A percentile compares a stretch with the other conserved stretches of the same genome.
Evolutionary conservation across 2,329 filamentous ascomycete species (phyloP).

Genomic region (Fusarium tuaranense): DNA sequence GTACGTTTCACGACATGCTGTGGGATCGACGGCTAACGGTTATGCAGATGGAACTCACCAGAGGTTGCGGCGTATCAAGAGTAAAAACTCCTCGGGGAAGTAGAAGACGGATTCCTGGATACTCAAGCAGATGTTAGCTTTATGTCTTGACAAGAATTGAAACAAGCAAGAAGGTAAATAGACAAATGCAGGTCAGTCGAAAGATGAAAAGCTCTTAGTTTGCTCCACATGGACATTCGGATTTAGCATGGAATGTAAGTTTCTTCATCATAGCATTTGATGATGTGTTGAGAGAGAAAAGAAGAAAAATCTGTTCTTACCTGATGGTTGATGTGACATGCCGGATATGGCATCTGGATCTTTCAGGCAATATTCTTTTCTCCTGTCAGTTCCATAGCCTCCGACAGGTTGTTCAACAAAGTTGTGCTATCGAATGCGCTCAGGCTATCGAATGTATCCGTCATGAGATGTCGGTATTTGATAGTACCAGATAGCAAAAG

Average conservation of each 20-base stretch:
- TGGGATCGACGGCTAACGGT: conserved; percentile 29
- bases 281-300: conserved; percentile 14
- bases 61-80: conserved; percentile 67
- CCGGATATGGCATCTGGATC: background rate
- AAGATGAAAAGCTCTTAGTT: conserved; percentile 86
- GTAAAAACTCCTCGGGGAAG: conserved; percentile 25
- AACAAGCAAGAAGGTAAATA: conserved; percentile 36
- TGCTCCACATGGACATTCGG: conserved; percentile 75
- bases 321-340: conserved; percentile 13
- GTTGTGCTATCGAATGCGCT: conserved; percentile 33
- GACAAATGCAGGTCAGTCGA: conserved; percentile 71
- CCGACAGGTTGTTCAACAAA: conserved; percentile 9
- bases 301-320: conserved; percentile 44
- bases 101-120: conserved; percentile 18
- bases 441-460: conserved; percentile 51
- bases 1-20: conserved; percentile 56
- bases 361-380: conserved; percentile 11
- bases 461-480: conserved; percentile 59
- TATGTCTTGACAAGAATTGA: conserved; percentile 13
- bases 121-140: conserved; percentile 43
- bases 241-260: conserved; percentile 82
- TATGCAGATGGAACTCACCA: conserved; percentile 52
- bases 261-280: conserved; percentile 71
- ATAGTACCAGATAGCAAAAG: conserved; percentile 57
- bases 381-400: conserved; percentile 13